Conservation (phyloP, 176 grass and related monocot species). For the Paspalum notatum region DNA sequence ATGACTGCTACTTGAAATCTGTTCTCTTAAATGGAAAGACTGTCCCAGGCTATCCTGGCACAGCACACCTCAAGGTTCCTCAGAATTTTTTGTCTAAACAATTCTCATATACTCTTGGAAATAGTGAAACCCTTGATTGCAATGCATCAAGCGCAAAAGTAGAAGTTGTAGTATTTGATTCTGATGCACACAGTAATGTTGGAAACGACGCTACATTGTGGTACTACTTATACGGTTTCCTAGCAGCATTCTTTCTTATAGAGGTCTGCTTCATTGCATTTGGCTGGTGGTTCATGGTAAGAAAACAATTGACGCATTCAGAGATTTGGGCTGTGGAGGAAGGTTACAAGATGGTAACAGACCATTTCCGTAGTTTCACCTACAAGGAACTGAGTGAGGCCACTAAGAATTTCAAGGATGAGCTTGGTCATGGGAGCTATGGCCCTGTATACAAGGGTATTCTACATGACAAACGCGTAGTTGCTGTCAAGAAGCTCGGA, state of each 20-base stretch:
- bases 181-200: background rate
- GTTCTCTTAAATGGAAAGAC: conserved; percentile 48
- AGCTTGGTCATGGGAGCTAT: conserved; percentile 40
- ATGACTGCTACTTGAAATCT: conserved; percentile 40
- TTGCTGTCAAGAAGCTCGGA: conserved; percentile 34
- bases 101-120: background rate
- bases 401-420: conserved; percentile 20
- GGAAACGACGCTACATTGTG: conserved; percentile 6
- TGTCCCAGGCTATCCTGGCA: conserved; percentile 12
- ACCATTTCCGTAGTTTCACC: conserved; percentile 43
- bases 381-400: conserved; percentile 28
- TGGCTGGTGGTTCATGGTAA: conserved; percentile 55
- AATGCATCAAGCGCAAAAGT: background rate
- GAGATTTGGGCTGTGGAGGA: conserved; percentile 37
- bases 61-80: conserved; percentile 39
- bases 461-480: conserved; percentile 1
- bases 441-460: conserved; percentile 37
- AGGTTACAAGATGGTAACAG: conserved; percentile 50
- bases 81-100: background rate
- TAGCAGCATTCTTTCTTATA: conserved; percentile 25
- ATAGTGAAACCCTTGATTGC: background rate
- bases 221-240: conserved; percentile 42
- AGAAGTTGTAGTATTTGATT: conserved; percentile 10
- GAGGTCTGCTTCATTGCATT: conserved; percentile 44
- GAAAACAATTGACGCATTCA: conserved; percentile 3